A percentile compares a stretch with the other conserved stretches of the same genome.
phyloP scores from a whole-genome alignment of 2,329 filamentous ascomycete species.

The Diaporthe australafricana region DNA sequence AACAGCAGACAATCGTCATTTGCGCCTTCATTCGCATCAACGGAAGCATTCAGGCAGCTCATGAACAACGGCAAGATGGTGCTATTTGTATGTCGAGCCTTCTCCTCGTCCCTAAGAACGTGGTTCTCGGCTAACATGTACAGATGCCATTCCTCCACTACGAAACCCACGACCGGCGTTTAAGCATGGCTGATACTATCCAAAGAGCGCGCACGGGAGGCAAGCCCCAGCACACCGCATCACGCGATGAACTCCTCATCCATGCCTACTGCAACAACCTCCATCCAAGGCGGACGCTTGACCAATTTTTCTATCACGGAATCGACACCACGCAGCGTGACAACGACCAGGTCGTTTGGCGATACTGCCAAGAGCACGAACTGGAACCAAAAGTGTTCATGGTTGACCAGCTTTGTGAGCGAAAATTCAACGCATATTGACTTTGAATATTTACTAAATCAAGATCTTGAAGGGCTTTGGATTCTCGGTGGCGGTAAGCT shows the following conservation, averaged over 20 bases:
- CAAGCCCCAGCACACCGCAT: conserved; percentile 43
- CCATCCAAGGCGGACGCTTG: conserved; percentile 71
- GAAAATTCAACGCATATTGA: background rate
- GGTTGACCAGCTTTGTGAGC: conserved; percentile 72
- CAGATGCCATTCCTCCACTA: conserved; percentile 77
- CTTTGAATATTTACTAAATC: background rate
- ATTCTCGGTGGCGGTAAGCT: conserved; percentile 57
- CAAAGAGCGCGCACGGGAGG: conserved; percentile 47
- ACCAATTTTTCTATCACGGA: conserved; percentile 75
- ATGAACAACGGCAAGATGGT: conserved; percentile 46
- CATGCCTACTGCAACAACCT: conserved; percentile 61
- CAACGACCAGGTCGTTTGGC: conserved; percentile 72
- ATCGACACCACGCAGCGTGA: conserved; percentile 71
- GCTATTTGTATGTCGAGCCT: conserved; percentile 47
- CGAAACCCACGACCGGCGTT: conserved; percentile 66
- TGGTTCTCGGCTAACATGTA: conserved; percentile 21
- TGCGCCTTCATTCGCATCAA: conserved; percentile 38
- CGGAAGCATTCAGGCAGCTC: conserved; percentile 46
- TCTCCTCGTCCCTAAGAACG: background rate
- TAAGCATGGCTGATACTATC: conserved; percentile 68
- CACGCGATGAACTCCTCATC: conserved; percentile 58
- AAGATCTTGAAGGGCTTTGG: conserved; percentile 59
- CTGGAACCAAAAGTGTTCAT: conserved; percentile 71
- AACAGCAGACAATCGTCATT: conserved; percentile 36
- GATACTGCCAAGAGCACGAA: conserved; percentile 57